These are phyloP conservation scores for Schizosaccharomyces octosporus DNA, from an alignment of 805 yeast species.

Conservation along the genomic window DNA sequence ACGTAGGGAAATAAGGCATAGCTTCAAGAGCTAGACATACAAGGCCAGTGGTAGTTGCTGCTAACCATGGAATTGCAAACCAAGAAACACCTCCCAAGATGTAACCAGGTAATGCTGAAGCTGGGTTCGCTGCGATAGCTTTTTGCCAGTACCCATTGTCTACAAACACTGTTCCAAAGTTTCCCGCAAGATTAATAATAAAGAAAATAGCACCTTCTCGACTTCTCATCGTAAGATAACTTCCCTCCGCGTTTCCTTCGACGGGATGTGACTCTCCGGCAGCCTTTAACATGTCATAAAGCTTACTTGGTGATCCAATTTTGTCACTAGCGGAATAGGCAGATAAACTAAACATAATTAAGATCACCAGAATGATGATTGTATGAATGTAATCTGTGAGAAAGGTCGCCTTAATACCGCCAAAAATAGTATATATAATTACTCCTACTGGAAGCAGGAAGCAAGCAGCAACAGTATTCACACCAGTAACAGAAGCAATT, in stretches of 20 bases:
- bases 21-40: slow-evolving; percentile 29
- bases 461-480: slow-evolving; percentile 59
- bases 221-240: slow-evolving; percentile 70
- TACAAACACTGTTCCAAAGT: slow-evolving; percentile 13
- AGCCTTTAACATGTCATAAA: slow-evolving; percentile 47
- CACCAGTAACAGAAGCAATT: slow-evolving; percentile 56
- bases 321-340: slow-evolving; percentile 43
- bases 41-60: slow-evolving; percentile 15
- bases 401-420: slow-evolving; percentile 66
- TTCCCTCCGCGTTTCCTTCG: slow-evolving; percentile 61
- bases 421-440: slow-evolving; percentile 46
- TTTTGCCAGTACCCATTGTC: slow-evolving; percentile 17
- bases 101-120: slow-evolving; percentile 20
- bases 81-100: slow-evolving; percentile 24
- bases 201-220: slow-evolving; percentile 71
- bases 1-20: slow-evolving; percentile 51
- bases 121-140: slow-evolving; percentile 22
- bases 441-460: slow-evolving; percentile 65
- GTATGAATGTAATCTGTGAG: slow-evolving; percentile 64
- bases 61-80: slow-evolving; percentile 20
- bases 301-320: slow-evolving; percentile 61
- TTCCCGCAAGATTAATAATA: slow-evolving; percentile 40
- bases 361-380: slow-evolving; percentile 49
- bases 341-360: slow-evolving; percentile 58
- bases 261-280: slow-evolving; percentile 40